Evolutionary conservation across 345 rosid species (phyloP).

Genomic region (Durio zibethinus): DNA sequence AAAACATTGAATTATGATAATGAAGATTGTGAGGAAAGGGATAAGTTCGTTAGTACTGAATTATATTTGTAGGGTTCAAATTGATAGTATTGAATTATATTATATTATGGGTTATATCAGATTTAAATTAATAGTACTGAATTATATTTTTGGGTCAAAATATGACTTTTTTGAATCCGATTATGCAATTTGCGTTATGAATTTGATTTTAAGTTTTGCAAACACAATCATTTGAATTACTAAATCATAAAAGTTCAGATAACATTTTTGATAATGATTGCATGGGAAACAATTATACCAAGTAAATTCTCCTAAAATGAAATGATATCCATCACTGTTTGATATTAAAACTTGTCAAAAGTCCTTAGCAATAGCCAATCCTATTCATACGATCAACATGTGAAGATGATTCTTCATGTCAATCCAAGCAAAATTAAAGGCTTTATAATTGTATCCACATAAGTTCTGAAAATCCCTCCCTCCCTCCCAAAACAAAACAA

Average conservation of each 20-base stretch:
- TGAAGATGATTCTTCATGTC: neutral
- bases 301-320: too few relatives aligned
- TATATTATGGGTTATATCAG: too few relatives aligned
- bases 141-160: too few relatives aligned
- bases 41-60: neutral
- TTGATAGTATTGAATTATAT: too few relatives aligned
- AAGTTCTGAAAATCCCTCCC: neutral
- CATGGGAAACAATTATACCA: neutral
- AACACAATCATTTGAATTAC: too few relatives aligned
- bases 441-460: neutral
- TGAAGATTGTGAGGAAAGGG: neutral
- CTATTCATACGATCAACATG: neutral
- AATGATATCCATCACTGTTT: neutral
- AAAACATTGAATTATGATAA: neutral
- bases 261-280: neutral
- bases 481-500: neutral
- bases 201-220: too few relatives aligned
- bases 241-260: neutral
- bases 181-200: too few relatives aligned
- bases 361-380: neutral
- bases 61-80: conserved; percentile 8
- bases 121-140: too few relatives aligned
- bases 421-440: neutral
- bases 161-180: too few relatives aligned
- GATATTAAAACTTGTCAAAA: neutral